A percentile compares a stretch with the other conserved stretches of the same genome.
These are phyloP conservation scores for Protomyces inundatus DNA, from an alignment of 1,139 yeast species.

Conservation along the genomic window DNA sequence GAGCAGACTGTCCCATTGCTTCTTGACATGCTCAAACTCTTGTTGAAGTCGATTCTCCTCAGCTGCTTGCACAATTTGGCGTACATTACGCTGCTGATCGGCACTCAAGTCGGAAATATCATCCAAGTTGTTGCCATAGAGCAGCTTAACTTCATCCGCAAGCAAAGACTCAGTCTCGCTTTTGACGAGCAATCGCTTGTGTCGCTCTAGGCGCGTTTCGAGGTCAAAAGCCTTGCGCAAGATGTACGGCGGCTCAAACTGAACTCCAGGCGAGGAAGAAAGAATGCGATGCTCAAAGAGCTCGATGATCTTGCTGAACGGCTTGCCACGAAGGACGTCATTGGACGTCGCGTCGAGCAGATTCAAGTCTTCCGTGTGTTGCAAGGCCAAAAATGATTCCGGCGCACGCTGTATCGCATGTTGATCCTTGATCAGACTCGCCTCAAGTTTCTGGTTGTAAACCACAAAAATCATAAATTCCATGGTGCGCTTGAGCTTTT, in stretches of 20 bases:
- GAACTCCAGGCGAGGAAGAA: conserved; percentile 72
- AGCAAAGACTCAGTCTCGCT: conserved; percentile 1
- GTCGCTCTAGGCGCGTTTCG: conserved; percentile 35
- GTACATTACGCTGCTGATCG: conserved; percentile 18
- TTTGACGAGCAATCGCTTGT: conserved; percentile 4
- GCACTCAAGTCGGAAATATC: conserved; percentile 11
- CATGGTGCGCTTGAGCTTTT: conserved; percentile 67
- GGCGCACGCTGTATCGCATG: conserved; percentile 43
- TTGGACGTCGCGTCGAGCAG: neutral
- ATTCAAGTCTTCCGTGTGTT: conserved; percentile 29
- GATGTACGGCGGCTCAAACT: conserved; percentile 61
- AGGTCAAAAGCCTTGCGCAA: conserved; percentile 44
- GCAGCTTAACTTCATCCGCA: conserved; percentile 8
- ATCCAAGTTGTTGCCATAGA: conserved; percentile 8
- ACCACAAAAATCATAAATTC: conserved; percentile 75
- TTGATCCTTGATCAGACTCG: conserved; percentile 71
- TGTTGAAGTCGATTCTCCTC: conserved; percentile 16
- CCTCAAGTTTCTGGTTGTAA: conserved; percentile 73
- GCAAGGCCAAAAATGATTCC: conserved; percentile 37
- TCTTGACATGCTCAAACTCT: conserved; percentile 33
- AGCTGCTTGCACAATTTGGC: conserved; percentile 13
- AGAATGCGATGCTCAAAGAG: conserved; percentile 39
- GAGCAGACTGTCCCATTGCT: conserved; percentile 59
- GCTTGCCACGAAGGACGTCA: conserved; percentile 24
- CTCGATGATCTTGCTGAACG: conserved; percentile 31